Evolutionary conservation across 2,329 filamentous ascomycete species (phyloP), one percentile per base, ranked within the genome.

Genomic region (Penicillium decumbens): DNA sequence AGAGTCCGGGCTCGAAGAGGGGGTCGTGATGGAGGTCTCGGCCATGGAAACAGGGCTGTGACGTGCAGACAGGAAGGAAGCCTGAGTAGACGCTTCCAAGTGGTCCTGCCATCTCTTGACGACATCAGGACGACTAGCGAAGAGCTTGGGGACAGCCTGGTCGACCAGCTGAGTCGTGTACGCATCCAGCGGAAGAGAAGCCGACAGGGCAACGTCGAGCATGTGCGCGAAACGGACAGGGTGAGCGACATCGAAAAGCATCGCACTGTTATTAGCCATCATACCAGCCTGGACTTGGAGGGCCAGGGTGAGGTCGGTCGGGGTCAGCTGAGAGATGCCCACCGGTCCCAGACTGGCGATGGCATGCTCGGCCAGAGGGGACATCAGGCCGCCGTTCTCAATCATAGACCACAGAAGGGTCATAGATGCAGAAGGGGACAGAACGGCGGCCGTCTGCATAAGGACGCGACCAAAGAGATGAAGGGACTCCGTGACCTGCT

Each of bases 401-500:
- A 79, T 73, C 82, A 85, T 85, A 52, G 79, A 76, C 73, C 81
- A 80, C 54, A 85, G 70, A 43, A 85, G 70, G 56, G 79, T 77
- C 70, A 83, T 78, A 62, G 75, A 77, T 50, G 80, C 77, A 55
- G 77, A 75, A 41, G 80, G 70, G 30, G 78, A 76, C 43, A 81
- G 69, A 33, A 77, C 67, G 50, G 75, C 71, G 48, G 74, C 75
- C 53, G 72, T 75, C 63, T 78, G 76, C 53, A 77, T 74, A 61
- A 83, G 73, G 61, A 82, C 77, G 42, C 75, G 75, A 47, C 80
- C 80, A 55, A 85, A 77, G 53, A 84, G 87, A 53, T 93, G 85
- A 51, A 88, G 78, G 29, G 85, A 89, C 70, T 96, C 92, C 56
- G 95, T 91, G 53, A 96, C 85, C 72, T 95, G 88, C 61, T 93